These are phyloP conservation scores for Dorcoceras hygrometricum DNA, from an alignment of 257 asterid genomes.

Conservation along the genomic window DNA sequence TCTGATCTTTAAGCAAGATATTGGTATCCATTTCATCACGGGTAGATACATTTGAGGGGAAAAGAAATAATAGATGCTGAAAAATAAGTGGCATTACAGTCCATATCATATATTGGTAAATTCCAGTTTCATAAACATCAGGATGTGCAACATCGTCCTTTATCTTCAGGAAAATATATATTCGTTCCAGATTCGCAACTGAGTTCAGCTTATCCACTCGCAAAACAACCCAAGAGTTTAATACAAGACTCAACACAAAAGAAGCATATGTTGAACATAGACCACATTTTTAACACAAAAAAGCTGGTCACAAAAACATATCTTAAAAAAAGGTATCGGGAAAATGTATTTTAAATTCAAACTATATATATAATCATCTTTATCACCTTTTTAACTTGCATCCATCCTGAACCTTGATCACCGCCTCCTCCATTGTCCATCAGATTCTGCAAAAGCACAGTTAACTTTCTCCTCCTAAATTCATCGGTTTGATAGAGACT, in stretches of 20 bases:
- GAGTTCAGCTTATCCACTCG: slow-evolving; percentile 14
- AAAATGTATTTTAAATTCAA: slow-evolving; percentile 6
- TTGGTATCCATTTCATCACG: background rate
- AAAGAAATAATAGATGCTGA: background rate
- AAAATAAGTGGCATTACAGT: background rate
- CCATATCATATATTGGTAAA: background rate
- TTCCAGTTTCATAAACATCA: background rate
- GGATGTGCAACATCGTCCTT: slow-evolving; percentile 13
- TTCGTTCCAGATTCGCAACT: slow-evolving; percentile 8
- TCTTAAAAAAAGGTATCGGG: background rate
- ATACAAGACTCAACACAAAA: background rate
- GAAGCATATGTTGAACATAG: slow-evolving; percentile 4
- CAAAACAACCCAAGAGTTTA: slow-evolving; percentile 16
- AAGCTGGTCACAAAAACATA: background rate
- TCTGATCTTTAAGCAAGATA: background rate
- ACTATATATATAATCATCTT: background rate
- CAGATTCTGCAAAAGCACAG: slow-evolving; percentile 21
- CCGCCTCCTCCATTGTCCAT: slow-evolving; percentile 76
- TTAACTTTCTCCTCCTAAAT: slow-evolving; percentile 19
- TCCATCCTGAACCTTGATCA: slow-evolving; percentile 96
- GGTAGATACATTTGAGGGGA: background rate
- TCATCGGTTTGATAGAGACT: slow-evolving; percentile 28
- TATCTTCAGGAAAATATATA: slow-evolving; percentile 1
- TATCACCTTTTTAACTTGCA: slow-evolving; percentile 91
- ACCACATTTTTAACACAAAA: background rate